These are phyloP conservation scores for Microsporum canis DNA, from an alignment of 2,329 filamentous ascomycete genomes.

Conservation along the genomic window DNA sequence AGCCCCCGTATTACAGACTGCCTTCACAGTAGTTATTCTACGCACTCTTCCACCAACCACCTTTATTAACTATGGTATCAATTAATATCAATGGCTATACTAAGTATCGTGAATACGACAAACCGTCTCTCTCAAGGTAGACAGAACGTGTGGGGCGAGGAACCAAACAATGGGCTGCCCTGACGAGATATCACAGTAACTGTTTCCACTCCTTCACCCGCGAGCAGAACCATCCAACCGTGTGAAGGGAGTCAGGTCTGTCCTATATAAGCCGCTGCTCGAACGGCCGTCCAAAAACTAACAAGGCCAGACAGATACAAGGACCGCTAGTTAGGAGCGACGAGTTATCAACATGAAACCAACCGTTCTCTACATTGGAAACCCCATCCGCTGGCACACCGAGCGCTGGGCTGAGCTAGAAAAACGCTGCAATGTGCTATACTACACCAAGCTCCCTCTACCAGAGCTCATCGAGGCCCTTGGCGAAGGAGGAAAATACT, in stretches of 20 bases:
- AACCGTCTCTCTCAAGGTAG: too few relatives aligned
- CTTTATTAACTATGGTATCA: too few relatives aligned
- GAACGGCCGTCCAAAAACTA: neutral
- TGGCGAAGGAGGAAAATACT: constrained; percentile 10
- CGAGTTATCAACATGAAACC: constrained; percentile 3
- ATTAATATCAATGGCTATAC: neutral
- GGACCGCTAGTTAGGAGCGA: neutral
- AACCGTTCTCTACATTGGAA: constrained; percentile 12
- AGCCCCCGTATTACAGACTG: too few relatives aligned
- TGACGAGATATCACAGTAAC: neutral
- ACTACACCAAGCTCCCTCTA: constrained; percentile 9
- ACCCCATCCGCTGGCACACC: constrained; percentile 8
- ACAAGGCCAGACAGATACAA: neutral
- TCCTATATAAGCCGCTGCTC: too few relatives aligned
- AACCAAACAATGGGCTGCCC: neutral
- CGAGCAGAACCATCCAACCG: too few relatives aligned
- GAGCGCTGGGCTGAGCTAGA: constrained; percentile 11
- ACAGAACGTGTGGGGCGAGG: too few relatives aligned
- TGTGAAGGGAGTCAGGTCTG: too few relatives aligned
- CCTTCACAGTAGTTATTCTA: too few relatives aligned
- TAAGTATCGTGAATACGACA: neutral
- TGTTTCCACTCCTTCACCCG: too few relatives aligned
- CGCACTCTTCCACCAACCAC: too few relatives aligned
- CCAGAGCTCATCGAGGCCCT: constrained; percentile 11
- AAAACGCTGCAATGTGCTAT: constrained; percentile 12